Evolutionary conservation across 78 protist genomes (phyloP).

Genomic region (Pigoraptor vietnamica): DNA sequence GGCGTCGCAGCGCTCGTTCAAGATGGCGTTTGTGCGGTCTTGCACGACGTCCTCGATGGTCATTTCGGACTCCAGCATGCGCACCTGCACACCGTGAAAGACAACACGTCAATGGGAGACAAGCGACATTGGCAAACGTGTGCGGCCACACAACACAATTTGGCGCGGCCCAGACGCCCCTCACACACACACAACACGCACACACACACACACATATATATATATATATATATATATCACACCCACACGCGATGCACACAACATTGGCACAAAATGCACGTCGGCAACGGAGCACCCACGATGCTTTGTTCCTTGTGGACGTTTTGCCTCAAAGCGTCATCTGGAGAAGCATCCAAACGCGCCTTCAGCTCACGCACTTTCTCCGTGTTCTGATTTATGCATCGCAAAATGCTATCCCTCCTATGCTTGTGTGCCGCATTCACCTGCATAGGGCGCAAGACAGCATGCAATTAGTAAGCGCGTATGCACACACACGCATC

Average conservation of each 20-base stretch:
- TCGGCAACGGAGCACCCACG: not conserved
- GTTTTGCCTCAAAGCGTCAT: not conserved
- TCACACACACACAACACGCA: no score
- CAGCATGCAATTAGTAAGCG: not conserved
- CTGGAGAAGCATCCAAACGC: not conserved
- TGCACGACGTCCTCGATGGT: not conserved
- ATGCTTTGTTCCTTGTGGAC: not conserved
- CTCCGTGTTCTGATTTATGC: not conserved
- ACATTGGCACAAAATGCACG: no score
- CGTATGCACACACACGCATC: not conserved
- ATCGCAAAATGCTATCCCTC: not conserved
- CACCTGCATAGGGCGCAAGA: not conserved
- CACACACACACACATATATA: no score
- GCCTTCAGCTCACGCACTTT: not conserved
- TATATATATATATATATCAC: no score
- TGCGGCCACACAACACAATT: no score
- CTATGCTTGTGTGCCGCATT: not conserved
- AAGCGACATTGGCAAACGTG: no score
- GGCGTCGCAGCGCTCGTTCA: not conserved
- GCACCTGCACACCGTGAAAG: not conserved
- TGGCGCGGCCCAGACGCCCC: no score
- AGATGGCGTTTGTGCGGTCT: not conserved
- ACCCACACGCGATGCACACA: no score
- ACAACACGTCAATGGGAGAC: not conserved
- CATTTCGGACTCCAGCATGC: not conserved